A percentile compares a stretch with the other conserved stretches of the same genome.
Evolutionary conservation across 2,329 filamentous ascomycete genomes (phyloP).

Genomic region (Phialemoniopsis sp.): DNA sequence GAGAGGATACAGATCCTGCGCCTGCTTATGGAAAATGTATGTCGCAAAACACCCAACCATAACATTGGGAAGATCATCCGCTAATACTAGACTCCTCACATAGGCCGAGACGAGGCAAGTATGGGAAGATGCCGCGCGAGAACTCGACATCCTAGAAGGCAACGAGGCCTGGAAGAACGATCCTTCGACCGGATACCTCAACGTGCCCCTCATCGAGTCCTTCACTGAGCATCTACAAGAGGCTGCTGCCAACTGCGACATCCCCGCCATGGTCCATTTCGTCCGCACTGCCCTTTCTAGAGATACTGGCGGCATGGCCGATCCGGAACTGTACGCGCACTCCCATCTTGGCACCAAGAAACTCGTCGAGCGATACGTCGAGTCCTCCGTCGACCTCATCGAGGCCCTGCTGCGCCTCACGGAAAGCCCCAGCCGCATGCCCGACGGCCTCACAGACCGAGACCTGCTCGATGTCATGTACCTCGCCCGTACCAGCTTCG

Average conservation of each 20-base stretch:
- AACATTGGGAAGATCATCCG: not conserved
- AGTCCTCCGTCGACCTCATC: slow-evolving; percentile 72
- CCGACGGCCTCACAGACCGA: slow-evolving; percentile 52
- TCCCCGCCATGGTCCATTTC: slow-evolving; percentile 73
- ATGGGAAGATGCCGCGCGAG: slow-evolving; percentile 72
- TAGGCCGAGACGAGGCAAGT: slow-evolving; percentile 66
- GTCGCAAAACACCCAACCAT: not conserved
- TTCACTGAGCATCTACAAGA: slow-evolving; percentile 72
- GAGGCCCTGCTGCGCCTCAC: slow-evolving; percentile 58
- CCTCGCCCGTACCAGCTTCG: slow-evolving; percentile 73
- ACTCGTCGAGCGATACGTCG: slow-evolving; percentile 82
- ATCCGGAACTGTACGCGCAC: slow-evolving; percentile 76
- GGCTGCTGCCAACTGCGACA: slow-evolving; percentile 67
- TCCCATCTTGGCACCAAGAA: slow-evolving; percentile 83
- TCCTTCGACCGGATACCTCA: slow-evolving; percentile 58
- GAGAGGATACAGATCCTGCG: slow-evolving; percentile 8
- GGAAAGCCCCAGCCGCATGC: slow-evolving; percentile 40
- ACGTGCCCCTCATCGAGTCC: slow-evolving; percentile 58
- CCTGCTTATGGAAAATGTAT: slow-evolving; percentile 10
- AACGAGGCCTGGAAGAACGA: slow-evolving; percentile 79
- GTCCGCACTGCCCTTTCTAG: slow-evolving; percentile 77
- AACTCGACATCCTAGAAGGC: slow-evolving; percentile 75
- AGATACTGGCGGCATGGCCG: slow-evolving; percentile 82
- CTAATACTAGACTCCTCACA: slow-evolving; percentile 8
- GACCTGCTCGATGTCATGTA: slow-evolving; percentile 65